Base-by-base conservation (phyloP, 2,329 filamentous ascomycete species). In the Aureobasidium sp. region DNA sequence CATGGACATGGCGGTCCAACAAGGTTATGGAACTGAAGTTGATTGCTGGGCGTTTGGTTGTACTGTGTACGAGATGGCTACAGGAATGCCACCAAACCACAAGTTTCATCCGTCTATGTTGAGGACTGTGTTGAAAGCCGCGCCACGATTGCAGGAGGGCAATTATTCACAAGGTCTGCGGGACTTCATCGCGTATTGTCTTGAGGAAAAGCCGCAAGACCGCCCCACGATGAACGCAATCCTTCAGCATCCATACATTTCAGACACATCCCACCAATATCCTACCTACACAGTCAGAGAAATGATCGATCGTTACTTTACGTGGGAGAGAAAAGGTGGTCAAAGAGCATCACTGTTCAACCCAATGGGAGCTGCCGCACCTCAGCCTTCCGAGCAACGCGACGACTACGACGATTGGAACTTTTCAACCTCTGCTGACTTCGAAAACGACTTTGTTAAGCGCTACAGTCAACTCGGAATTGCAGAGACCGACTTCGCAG, bases 31-130 rank as follows among this genome's bases (percentile, higher is more conserved):
- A 11, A 76, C 72, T 7, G 79, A 81, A 61, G 74, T 81, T 47
- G 90, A 94, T 67, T 91, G 92, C 55, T 94, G 90, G 90, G 89
- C 90, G 2, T 91, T 90, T 70, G 90, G 90, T 1, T 88, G 89
- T 64, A 88, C 91, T 72, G 80, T 91, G 1, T 91, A 85, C 68
- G 90, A 94, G 73, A 89, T 93, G 72, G 89, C 90, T 1, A 90
- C 87, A 4, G 90, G 90, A 1, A 77, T 86, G 21, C 89, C 89
- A 2, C 90, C 90, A 0, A 88, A 89, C 66, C 85, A 83, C 45
- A 77, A 78, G 47, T 79, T 83, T 50, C 83, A 78, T 64, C 78
- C 78, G 66, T 71, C 68, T 37, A 77, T 79, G 66, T 79, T 83
- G 45, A 82, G 82, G 32, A 80, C 76, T 54, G 81, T 84, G 66